phyloP scores from a whole-genome alignment of 2,329 filamentous ascomycete species.

The Phaeosphaeriaceae sp. region DNA sequence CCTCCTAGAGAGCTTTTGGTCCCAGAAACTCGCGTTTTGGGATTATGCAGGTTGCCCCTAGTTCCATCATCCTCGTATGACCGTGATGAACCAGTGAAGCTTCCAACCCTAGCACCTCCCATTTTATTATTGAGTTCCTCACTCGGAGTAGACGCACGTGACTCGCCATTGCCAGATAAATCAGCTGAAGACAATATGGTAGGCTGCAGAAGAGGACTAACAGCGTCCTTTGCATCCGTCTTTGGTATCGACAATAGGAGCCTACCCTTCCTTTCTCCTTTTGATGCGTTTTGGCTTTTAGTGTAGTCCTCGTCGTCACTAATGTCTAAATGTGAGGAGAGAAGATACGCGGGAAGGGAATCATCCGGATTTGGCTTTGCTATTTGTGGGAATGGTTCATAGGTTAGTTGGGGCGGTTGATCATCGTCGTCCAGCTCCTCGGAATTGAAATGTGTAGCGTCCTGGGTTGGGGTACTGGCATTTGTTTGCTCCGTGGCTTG shows the following conservation, averaged over 20 bases:
- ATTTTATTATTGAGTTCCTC: conserved; percentile 21
- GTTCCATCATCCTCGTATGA: conserved; percentile 14
- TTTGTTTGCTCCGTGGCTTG: neutral
- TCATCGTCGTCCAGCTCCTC: conserved; percentile 21
- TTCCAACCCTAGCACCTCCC: conserved; percentile 35
- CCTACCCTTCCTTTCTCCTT: conserved; percentile 1
- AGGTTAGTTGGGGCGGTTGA: conserved; percentile 29
- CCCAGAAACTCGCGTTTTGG: conserved; percentile 3
- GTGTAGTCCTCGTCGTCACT: conserved; percentile 22
- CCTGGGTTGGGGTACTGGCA: neutral
- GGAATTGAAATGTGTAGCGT: neutral
- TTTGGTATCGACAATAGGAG: conserved; percentile 8
- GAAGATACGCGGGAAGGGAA: conserved; percentile 18
- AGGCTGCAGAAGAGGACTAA: conserved; percentile 34
- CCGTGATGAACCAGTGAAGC: conserved; percentile 31
- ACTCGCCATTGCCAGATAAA: conserved; percentile 1
- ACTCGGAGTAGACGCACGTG: conserved; percentile 1
- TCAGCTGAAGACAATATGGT: conserved; percentile 12
- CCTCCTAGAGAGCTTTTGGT: too few relatives aligned
- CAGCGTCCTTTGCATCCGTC: conserved; percentile 11
- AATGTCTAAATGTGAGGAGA: conserved; percentile 11
- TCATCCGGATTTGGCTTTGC: conserved; percentile 5
- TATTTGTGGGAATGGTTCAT: conserved; percentile 20
- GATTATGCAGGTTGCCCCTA: conserved; percentile 17
- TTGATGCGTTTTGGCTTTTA: neutral